Percentiles rank a stretch among this genome's conserved stretches.
These are phyloP conservation scores for Russula sp. DNA, from an alignment of 768 basidiomycete species.

Conservation along the genomic window DNA sequence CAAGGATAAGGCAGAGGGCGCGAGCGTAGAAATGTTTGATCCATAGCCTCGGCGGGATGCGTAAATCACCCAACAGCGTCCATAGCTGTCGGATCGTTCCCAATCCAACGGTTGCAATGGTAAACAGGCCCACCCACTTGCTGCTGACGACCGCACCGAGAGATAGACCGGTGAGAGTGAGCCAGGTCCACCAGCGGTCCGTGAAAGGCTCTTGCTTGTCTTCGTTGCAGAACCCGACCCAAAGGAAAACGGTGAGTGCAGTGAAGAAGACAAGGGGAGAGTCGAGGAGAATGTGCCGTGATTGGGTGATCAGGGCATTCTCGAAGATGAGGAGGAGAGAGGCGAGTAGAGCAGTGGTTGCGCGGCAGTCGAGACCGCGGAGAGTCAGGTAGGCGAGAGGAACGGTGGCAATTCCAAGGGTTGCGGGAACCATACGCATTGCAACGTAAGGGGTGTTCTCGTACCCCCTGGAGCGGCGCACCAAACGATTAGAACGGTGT, in stretches of 20 bases:
- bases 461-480: constrained; percentile 52
- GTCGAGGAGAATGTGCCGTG: constrained; percentile 94
- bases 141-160: constrained; percentile 91
- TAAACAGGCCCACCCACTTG: constrained; percentile 99
- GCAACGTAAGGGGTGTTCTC: constrained; percentile 89
- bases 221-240: constrained; percentile 88
- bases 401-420: constrained; percentile 82
- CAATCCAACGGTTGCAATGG: constrained; percentile 88
- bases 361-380: constrained; percentile 86
- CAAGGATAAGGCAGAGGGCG: constrained; percentile 79
- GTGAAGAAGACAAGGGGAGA: constrained; percentile 99
- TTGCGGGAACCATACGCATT: constrained; percentile 94
- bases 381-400: constrained; percentile 92
- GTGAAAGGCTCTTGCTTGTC: constrained; percentile 82
- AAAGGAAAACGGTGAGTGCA: constrained; percentile 78
- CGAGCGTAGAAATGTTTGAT: constrained; percentile 83
- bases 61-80: constrained; percentile 81
- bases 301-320: constrained; percentile 93
- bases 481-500: background rate
- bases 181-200: constrained; percentile 88
- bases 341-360: constrained; percentile 86
- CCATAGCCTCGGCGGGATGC: constrained; percentile 69
- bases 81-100: constrained; percentile 85
- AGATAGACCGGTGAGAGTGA: constrained; percentile 76
- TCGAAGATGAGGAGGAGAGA: constrained; percentile 93